Conservation (phyloP, 2,329 filamentous ascomycete genomes). For the Dactylellina drechsleri region DNA sequence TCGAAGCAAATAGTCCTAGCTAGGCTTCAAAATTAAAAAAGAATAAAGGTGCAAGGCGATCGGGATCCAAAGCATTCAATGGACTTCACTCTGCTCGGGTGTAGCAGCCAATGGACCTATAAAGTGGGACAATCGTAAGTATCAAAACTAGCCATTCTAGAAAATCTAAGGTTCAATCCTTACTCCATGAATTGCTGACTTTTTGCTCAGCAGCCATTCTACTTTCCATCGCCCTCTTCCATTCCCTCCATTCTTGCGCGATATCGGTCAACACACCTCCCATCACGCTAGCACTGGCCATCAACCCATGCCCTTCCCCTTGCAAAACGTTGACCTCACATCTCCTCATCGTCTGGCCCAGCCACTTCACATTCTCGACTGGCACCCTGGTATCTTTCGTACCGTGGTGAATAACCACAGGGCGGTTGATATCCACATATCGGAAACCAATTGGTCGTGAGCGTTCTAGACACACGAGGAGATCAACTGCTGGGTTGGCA, state of each 20-base stretch:
- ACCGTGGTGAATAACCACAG: constrained; percentile 93
- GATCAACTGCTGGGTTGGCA: constrained; percentile 91
- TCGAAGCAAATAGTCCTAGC: background rate
- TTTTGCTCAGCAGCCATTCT: constrained; percentile 43
- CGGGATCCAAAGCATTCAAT: constrained; percentile 9
- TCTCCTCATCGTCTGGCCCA: constrained; percentile 90
- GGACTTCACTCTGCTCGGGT: constrained; percentile 48
- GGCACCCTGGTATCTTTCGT: constrained; percentile 90
- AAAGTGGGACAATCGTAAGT: constrained; percentile 17
- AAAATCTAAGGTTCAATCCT: constrained; percentile 2
- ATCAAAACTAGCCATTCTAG: background rate
- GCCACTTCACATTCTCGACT: constrained; percentile 93
- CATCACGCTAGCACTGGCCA: constrained; percentile 95
- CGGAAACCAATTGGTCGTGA: constrained; percentile 92
- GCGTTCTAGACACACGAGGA: constrained; percentile 90
- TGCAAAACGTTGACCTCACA: constrained; percentile 92
- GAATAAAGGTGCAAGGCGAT: no score
- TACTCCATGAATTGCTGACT: constrained; percentile 46
- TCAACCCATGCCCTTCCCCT: constrained; percentile 91
- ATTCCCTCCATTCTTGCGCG: constrained; percentile 90
- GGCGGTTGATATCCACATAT: constrained; percentile 92
- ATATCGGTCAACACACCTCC: constrained; percentile 94
- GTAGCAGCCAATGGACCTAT: constrained; percentile 46
- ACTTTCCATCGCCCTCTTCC: constrained; percentile 69
- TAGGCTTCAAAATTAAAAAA: constrained; percentile 1